phyloP scores from a whole-genome alignment of 2,329 filamentous ascomycete genomes.

The Penicillium sp. region DNA sequence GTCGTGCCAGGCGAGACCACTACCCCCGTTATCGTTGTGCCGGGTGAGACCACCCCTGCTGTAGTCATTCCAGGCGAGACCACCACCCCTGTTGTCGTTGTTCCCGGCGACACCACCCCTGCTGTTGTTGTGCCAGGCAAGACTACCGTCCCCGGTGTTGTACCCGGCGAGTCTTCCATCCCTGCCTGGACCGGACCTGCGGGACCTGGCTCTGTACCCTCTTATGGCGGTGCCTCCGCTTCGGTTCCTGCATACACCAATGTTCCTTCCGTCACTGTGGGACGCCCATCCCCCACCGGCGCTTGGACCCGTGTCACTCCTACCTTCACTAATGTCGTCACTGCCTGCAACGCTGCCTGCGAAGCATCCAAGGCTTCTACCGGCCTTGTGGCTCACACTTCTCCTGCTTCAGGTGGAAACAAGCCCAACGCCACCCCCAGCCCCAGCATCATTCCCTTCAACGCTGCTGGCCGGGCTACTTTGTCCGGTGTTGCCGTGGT shows the following conservation, averaged over 20 bases:
- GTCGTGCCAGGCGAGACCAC: background rate
- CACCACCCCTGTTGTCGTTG: background rate
- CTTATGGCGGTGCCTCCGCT: background rate
- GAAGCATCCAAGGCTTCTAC: background rate
- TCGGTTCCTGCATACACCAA: background rate
- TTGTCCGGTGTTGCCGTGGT: conserved; percentile 23
- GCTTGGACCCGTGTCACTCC: conserved; percentile 2
- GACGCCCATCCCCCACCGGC: background rate
- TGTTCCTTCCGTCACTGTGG: background rate
- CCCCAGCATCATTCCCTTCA: conserved; percentile 17
- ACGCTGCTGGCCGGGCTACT: conserved; percentile 26
- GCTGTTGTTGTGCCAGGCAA: background rate
- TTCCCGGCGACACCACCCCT: background rate
- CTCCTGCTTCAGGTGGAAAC: conserved; percentile 3
- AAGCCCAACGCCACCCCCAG: conserved; percentile 1
- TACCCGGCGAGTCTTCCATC: background rate
- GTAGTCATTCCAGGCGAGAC: background rate
- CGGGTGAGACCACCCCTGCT: background rate
- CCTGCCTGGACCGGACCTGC: background rate
- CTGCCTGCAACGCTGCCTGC: conserved; percentile 5
- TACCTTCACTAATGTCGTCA: conserved; percentile 2
- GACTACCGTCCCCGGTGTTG: background rate
- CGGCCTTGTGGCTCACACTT: conserved; percentile 8
- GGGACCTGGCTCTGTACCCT: background rate
- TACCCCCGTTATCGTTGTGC: background rate